Base-by-base conservation (phyloP, 75 land plant species). In the Picea glauca region DNA sequence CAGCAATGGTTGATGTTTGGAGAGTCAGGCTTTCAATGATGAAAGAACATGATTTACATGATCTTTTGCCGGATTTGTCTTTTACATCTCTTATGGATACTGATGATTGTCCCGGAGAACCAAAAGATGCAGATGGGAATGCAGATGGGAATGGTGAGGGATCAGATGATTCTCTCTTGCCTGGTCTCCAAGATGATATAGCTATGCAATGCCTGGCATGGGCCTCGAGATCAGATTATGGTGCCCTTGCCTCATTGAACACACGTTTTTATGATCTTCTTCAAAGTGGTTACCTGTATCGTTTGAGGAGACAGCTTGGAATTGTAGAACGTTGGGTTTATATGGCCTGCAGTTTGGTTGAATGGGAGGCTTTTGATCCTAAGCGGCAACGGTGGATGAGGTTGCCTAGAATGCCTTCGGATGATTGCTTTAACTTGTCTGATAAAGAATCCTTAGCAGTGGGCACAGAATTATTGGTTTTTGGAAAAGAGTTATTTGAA, bases 251-350 rank as follows among this genome's bases (percentile, higher is more conserved):
- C 5, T 82, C 82, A 15, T 54, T 92, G 56, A 89, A 87, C 58
- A 57, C 57, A n/a, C 70, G 77, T 33, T 90, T 89, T 65, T 75
- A 82, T 3, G 72, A 75, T 0, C 63, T 92, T 8, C 72, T 92
- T 38, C 65, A 83, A 9, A 80, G 73, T 38, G 87, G 90, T 2
- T 85, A 85, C 65, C 70, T 92, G 8, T 92, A 89, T 67, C 76
- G 78, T 46, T 58, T 87, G 46, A 64, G 93, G 63, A 43, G 92
- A 62, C 50, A 43, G 78, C 84, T 78, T 23, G 84, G 83, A 1
- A 83, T 91, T 9, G 77, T 84, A n/a, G 95, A 93, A 58, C 91
- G 89, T 56, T 91, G 93, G 93, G 81, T 93, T n/a, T 93, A 91
- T 56, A 89, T 93, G 58, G 87, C 88, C 12, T 86, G 91, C 80